These are phyloP conservation scores for Sugiyamaella novakii DNA, from an alignment of 1,139 yeast genomes.

Conservation along the genomic window DNA sequence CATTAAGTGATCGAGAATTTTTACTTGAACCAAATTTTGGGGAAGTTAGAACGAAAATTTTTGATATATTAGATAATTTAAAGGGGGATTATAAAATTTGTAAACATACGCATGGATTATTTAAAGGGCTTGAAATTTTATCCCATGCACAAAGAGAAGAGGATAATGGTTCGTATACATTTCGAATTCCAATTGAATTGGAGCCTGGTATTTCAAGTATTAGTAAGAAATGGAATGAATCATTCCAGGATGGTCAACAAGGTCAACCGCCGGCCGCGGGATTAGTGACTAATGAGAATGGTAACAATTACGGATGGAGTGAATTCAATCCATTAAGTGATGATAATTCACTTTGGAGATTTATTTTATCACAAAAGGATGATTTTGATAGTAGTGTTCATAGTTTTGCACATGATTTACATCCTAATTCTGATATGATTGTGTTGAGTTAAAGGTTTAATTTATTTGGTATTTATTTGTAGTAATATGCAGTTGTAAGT, in stretches of 20 bases:
- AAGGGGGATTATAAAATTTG: slow-evolving; percentile 15
- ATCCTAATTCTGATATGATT: slow-evolving; percentile 9
- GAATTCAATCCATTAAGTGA: slow-evolving; percentile 13
- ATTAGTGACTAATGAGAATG: not conserved
- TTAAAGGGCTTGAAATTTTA: slow-evolving; percentile 18
- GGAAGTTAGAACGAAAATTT: slow-evolving; percentile 7
- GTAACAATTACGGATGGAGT: slow-evolving; percentile 1
- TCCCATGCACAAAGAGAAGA: slow-evolving; percentile 15
- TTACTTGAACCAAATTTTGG: slow-evolving; percentile 17
- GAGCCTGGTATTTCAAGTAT: slow-evolving; percentile 16
- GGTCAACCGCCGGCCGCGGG: not conserved
- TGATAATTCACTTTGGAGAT: slow-evolving; percentile 14
- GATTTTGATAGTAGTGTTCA: slow-evolving; percentile 10
- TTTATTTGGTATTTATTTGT: slow-evolving; percentile 2
- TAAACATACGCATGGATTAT: slow-evolving; percentile 16
- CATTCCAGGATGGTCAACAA: slow-evolving; percentile 6
- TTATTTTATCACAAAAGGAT: slow-evolving; percentile 9
- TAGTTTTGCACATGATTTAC: slow-evolving; percentile 6
- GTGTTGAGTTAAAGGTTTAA: slow-evolving; percentile 2
- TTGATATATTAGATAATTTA: slow-evolving; percentile 10
- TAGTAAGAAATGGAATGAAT: slow-evolving; percentile 13
- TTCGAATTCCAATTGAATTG: slow-evolving; percentile 13
- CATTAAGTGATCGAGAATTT: slow-evolving; percentile 12
- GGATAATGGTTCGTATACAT: slow-evolving; percentile 11
- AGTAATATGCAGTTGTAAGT: too few species aligned